These are phyloP conservation scores for Cunninghamia lanceolata DNA, from an alignment of 75 land plant species.

Conservation along the genomic window DNA sequence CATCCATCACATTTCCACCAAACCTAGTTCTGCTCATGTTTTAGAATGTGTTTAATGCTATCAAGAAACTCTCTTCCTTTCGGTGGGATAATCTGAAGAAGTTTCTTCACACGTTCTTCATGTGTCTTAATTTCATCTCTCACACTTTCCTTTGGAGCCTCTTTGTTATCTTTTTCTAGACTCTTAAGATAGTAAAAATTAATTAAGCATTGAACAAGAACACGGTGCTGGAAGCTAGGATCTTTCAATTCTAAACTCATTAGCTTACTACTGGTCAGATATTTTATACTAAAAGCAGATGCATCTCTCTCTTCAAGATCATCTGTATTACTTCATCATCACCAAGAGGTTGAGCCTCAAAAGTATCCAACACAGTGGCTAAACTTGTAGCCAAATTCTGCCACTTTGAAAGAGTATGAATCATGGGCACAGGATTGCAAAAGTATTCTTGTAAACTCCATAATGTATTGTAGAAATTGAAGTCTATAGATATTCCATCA, in stretches of 20 bases:
- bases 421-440: slow-evolving; percentile 63
- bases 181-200: slow-evolving; percentile 93
- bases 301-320: slow-evolving; percentile 78
- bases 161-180: no score
- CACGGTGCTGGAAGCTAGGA: slow-evolving; percentile 94
- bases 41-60: no score
- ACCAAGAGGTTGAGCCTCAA: slow-evolving; percentile 94
- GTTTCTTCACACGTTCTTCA: no score
- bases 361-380: slow-evolving; percentile 72
- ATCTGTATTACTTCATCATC: slow-evolving; percentile 82
- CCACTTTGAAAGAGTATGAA: slow-evolving; percentile 72
- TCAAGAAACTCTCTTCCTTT: no score
- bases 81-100: no score
- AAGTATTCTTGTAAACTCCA: slow-evolving; percentile 99
- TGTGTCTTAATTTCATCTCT: no score
- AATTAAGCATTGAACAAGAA: slow-evolving; percentile 95
- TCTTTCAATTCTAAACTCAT: slow-evolving; percentile 98
- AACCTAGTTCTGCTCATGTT: no score
- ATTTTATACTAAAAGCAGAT: slow-evolving; percentile 79
- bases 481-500: slow-evolving; percentile 82
- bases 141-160: no score
- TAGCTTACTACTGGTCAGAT: slow-evolving; percentile 94
- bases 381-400: slow-evolving; percentile 85
- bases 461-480: slow-evolving; percentile 97
- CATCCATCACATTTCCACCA: no score